Percentiles rank a stretch among this genome's conserved stretches.
These are phyloP conservation scores for Gryganskiella cystojenkinii DNA, from an alignment of 192 early-diverging fungal genomes.

Conservation along the genomic window DNA sequence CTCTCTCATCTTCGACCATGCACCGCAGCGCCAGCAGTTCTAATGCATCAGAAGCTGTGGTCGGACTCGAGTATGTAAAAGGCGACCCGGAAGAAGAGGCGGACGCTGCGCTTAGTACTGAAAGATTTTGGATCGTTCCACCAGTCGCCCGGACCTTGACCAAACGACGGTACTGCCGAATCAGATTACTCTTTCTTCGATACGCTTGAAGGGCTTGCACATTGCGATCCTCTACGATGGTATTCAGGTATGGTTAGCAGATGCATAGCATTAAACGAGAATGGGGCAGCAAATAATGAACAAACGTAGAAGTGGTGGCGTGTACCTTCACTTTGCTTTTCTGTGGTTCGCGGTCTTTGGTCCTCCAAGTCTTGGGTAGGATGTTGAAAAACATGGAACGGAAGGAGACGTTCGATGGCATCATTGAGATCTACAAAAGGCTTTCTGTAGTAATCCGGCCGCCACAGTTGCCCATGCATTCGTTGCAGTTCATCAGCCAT, in stretches of 20 bases:
- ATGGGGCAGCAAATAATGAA: background rate
- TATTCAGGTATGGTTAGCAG: no score
- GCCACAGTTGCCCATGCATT: slow-evolving; percentile 19
- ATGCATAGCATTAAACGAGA: background rate
- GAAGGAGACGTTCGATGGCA: slow-evolving; percentile 72
- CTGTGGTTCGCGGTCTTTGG: slow-evolving; percentile 38
- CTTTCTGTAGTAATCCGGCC: slow-evolving; percentile 63
- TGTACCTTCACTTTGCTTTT: slow-evolving; percentile 19
- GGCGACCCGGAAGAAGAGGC: slow-evolving; percentile 14
- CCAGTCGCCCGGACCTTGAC: no score
- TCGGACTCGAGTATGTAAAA: slow-evolving; percentile 10
- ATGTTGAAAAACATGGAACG: slow-evolving; percentile 81
- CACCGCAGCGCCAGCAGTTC: slow-evolving; percentile 25
- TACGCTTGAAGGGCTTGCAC: no score
- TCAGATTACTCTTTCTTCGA: no score
- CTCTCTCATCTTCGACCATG: slow-evolving; percentile 23
- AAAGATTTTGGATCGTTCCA: background rate
- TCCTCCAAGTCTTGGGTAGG: slow-evolving; percentile 59
- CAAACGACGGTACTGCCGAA: no score
- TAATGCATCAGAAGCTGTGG: slow-evolving; percentile 20
- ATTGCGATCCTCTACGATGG: no score
- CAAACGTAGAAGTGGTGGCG: background rate
- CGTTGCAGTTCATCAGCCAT: slow-evolving; percentile 34
- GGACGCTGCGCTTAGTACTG: background rate
- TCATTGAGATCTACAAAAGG: slow-evolving; percentile 72